Conservation (phyloP, 2,329 filamentous ascomycete species). For the Sphaceloma murrayae region DNA sequence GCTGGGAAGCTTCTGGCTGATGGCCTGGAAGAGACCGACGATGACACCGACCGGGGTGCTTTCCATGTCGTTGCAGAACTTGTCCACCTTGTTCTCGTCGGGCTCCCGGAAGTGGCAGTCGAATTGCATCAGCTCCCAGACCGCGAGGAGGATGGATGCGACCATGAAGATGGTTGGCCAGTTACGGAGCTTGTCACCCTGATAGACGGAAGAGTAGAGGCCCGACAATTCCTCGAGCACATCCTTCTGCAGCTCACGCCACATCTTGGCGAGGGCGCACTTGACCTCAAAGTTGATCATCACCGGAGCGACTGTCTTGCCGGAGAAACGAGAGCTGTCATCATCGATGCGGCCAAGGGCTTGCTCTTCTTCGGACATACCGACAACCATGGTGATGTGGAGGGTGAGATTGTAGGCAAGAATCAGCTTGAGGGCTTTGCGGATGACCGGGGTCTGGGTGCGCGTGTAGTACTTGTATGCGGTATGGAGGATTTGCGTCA, state of each 20-base stretch:
- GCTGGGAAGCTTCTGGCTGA: slow-evolving; percentile 88
- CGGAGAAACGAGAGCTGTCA: slow-evolving; percentile 74
- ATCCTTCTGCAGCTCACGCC: slow-evolving; percentile 93
- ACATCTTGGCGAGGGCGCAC: slow-evolving; percentile 93
- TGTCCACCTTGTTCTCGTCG: slow-evolving; percentile 72
- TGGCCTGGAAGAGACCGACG: slow-evolving; percentile 92
- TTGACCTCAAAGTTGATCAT: slow-evolving; percentile 99
- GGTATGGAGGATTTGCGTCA: slow-evolving; percentile 93
- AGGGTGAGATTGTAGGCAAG: slow-evolving; percentile 92
- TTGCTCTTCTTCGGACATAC: slow-evolving; percentile 67
- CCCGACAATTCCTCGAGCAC: slow-evolving; percentile 86
- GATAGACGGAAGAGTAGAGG: slow-evolving; percentile 96
- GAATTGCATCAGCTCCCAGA: slow-evolving; percentile 99
- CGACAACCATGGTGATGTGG: slow-evolving; percentile 90
- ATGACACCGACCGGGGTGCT: slow-evolving; percentile 91
- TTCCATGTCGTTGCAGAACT: slow-evolving; percentile 97
- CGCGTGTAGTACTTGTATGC: slow-evolving; percentile 87
- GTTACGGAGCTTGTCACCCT: slow-evolving; percentile 93
- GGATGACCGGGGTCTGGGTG: slow-evolving; percentile 78
- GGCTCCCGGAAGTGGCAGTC: slow-evolving; percentile 93
- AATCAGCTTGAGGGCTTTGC: slow-evolving; percentile 89
- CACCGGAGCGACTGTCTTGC: slow-evolving; percentile 84
- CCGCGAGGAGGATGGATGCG: slow-evolving; percentile 80
- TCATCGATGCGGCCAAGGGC: slow-evolving; percentile 78
- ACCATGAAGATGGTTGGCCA: slow-evolving; percentile 99